Base-by-base conservation (phyloP, 2,329 filamentous ascomycete genomes). In the Hypoxylon sp. region DNA sequence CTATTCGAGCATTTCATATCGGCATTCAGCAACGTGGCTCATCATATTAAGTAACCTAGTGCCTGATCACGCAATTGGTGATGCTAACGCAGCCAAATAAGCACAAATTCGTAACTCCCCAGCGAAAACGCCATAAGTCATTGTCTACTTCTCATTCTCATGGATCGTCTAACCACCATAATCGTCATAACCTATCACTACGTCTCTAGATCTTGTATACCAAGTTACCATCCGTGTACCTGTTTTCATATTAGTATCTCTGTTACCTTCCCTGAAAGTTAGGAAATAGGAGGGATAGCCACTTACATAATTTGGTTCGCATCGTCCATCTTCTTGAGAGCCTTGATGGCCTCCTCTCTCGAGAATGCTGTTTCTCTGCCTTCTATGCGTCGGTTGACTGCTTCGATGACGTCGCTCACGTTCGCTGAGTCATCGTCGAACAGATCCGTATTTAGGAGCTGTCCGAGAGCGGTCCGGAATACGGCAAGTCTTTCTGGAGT, bases 281-380 rank as follows among this genome's bases (percentile, higher is more conserved):
- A 9, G 17, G 13, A 17, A 4, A n/a, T 36, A n/a, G 2, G 1
- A 48, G 19, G 28, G 25, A 45, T 38, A 46, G 7, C 10, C 17
- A 89, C 92, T 87, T 83, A 95, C 94, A 99, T 99, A 77, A 99
- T 90, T 83, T 95, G 90, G 79, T 98, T 98, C 74, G 86, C 84
- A 71, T 92, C 90, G 75, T 93, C 91, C 88, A 99, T 90, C 77
- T 87, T 89, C 79, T 89, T 88, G 62, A 99, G 82, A 48, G 93
- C 94, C 79, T 90, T 87, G 63, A 91, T 82, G 0, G 92, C 93
- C 80, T 99, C 96, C 0, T 83, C 83, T 38, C 86, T 86, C 25
- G 84, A 86, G 80, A 97, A 99, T 38, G 84, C 80, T 6, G 87
- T 86, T 3, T 85, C 86, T 25, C 80, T 74, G 45, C 80, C 75